Evolutionary conservation across 2,329 filamentous ascomycete genomes (phyloP).

Genomic region (Sarocladium kiliense): DNA sequence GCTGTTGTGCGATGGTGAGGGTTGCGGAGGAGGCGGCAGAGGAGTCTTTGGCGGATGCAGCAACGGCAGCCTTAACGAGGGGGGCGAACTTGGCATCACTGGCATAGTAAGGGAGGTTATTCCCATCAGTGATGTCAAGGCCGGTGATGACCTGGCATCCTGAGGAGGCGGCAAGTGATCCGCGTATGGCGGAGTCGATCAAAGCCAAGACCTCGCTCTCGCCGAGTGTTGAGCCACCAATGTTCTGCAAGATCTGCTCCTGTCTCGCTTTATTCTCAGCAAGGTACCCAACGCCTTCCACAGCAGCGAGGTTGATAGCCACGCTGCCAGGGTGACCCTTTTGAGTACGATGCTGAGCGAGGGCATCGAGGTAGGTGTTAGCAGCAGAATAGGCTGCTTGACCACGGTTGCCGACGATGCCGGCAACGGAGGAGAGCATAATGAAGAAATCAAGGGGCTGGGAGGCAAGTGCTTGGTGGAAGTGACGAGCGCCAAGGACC

Average conservation of each 20-base stretch:
- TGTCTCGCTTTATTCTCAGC: slow-evolving; percentile 39
- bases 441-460: slow-evolving; percentile 34
- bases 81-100: slow-evolving; percentile 49
- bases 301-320: slow-evolving; percentile 47
- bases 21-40: slow-evolving; percentile 10
- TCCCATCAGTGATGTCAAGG: slow-evolving; percentile 39
- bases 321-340: slow-evolving; percentile 14
- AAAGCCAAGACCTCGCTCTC: slow-evolving; percentile 51
- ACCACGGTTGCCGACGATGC: slow-evolving; percentile 25
- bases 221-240: slow-evolving; percentile 42
- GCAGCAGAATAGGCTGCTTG: slow-evolving; percentile 36
- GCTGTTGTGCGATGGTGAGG: slow-evolving; percentile 14
- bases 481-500: slow-evolving; percentile 23
- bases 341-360: slow-evolving; percentile 12
- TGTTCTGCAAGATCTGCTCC: slow-evolving; percentile 42
- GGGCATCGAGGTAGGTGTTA: slow-evolving; percentile 25
- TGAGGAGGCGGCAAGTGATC: slow-evolving; percentile 35
- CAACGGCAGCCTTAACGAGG: slow-evolving; percentile 34
- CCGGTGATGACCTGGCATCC: slow-evolving; percentile 49
- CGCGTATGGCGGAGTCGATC: slow-evolving; percentile 44
- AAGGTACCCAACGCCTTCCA: slow-evolving; percentile 43
- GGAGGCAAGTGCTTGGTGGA: slow-evolving; percentile 17
- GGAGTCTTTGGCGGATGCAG: slow-evolving; percentile 14
- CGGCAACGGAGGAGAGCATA: slow-evolving; percentile 28
- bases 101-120: slow-evolving; percentile 46